Evolutionary conservation across 352 stramenopile species (phyloP).

Genomic region (Phytophthora kernoviae): DNA sequence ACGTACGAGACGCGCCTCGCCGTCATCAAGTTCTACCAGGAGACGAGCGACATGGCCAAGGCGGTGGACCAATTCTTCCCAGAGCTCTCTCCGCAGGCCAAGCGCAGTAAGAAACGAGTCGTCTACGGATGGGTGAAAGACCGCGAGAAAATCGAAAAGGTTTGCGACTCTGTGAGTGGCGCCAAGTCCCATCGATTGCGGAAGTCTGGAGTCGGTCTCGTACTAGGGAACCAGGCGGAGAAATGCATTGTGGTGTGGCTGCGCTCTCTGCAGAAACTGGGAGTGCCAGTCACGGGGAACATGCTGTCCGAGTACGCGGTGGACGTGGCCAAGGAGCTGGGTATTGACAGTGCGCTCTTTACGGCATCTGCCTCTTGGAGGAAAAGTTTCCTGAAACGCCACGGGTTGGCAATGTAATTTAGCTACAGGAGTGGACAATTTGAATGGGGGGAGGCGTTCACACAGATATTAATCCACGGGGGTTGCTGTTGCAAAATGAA

Average conservation of each 20-base stretch:
- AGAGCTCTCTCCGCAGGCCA: slow-evolving; percentile 23
- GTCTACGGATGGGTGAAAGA: slow-evolving; percentile 42
- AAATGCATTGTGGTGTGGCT: slow-evolving; percentile 48
- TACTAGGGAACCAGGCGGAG: slow-evolving; percentile 36
- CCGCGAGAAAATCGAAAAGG: slow-evolving; percentile 38
- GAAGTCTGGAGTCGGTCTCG: slow-evolving; percentile 27
- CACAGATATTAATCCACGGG: no score
- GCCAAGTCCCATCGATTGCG: slow-evolving; percentile 40
- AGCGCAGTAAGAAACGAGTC: slow-evolving; percentile 45
- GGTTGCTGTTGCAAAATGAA: no score
- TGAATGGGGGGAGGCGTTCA: no score
- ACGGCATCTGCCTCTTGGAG: slow-evolving; percentile 33
- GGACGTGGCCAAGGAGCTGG: slow-evolving; percentile 39
- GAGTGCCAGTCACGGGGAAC: slow-evolving; percentile 28
- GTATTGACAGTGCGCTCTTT: slow-evolving; percentile 33
- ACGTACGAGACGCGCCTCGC: slow-evolving; percentile 42
- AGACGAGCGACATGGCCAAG: slow-evolving; percentile 27
- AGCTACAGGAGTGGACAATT: no score
- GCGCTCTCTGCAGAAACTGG: slow-evolving; percentile 35
- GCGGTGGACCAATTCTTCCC: slow-evolving; percentile 40
- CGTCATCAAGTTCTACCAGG: slow-evolving; percentile 35
- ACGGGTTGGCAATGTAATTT: slow-evolving; percentile 26
- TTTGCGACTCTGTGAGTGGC: slow-evolving; percentile 37
- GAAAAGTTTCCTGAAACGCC: slow-evolving; percentile 37
- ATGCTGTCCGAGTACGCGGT: slow-evolving; percentile 38